These are phyloP conservation scores for Trapa bicornis DNA, from an alignment of 345 rosid species.

Conservation along the genomic window DNA sequence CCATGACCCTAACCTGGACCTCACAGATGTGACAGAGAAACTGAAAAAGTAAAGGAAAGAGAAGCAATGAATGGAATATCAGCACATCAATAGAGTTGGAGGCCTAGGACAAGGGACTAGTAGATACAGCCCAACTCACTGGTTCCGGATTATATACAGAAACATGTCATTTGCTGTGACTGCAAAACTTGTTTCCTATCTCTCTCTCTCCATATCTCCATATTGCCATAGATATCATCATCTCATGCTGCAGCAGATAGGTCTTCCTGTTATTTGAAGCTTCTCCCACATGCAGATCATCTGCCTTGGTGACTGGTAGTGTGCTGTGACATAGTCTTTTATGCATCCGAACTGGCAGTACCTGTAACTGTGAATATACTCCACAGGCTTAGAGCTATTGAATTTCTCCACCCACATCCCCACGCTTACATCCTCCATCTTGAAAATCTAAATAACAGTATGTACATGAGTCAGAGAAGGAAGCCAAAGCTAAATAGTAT, in stretches of 20 bases:
- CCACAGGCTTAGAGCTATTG: slow-evolving; percentile 63
- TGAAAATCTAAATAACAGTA: slow-evolving; percentile 50
- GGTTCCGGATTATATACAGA: slow-evolving; percentile 5
- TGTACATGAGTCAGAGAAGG: neutral
- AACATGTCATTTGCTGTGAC: slow-evolving; percentile 4
- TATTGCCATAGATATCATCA: slow-evolving; percentile 8
- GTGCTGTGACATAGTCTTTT: slow-evolving; percentile 75
- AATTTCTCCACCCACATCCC: slow-evolving; percentile 99
- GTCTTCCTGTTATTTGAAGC: slow-evolving; percentile 33
- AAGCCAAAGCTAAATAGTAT: neutral
- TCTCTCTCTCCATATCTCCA: neutral
- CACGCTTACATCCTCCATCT: slow-evolving; percentile 98
- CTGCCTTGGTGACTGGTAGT: slow-evolving; percentile 93
- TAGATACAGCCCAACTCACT: slow-evolving; percentile 1
- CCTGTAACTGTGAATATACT: slow-evolving; percentile 64
- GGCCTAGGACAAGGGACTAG: slow-evolving; percentile 5
- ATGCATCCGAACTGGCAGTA: slow-evolving; percentile 93
- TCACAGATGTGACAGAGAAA: neutral
- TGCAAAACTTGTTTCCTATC: slow-evolving; percentile 16
- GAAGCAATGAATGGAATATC: slow-evolving; percentile 11
- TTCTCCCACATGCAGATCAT: slow-evolving; percentile 90
- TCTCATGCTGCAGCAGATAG: slow-evolving; percentile 84
- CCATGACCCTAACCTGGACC: neutral
- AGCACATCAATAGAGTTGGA: neutral
- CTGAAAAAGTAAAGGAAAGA: neutral